These are phyloP conservation scores for Coemansia sp. DNA, from an alignment of 371 early-diverging fungal genomes.

Conservation along the genomic window DNA sequence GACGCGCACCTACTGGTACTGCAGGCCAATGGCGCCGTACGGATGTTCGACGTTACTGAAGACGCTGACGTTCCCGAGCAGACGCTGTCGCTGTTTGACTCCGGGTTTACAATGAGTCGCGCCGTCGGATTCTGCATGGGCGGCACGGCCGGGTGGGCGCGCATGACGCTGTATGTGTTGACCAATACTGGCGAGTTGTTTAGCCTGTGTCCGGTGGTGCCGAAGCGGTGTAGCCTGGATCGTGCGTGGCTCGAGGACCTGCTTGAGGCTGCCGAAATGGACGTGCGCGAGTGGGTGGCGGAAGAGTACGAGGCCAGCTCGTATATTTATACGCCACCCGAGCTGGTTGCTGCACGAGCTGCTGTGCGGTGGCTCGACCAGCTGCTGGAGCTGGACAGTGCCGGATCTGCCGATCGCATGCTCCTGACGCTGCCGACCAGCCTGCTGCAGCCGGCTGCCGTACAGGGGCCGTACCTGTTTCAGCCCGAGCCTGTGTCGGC, in stretches of 20 bases:
- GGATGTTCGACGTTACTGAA: constrained; percentile 44
- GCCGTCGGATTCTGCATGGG: constrained; percentile 46
- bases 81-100: constrained; percentile 30
- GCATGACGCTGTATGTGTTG: constrained; percentile 42
- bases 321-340: constrained; percentile 40
- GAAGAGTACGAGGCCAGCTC: constrained; percentile 44
- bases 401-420: constrained; percentile 13
- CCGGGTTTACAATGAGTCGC: constrained; percentile 31
- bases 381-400: constrained; percentile 17
- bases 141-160: constrained; percentile 48
- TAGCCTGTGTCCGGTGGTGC: constrained; percentile 48
- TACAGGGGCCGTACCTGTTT: constrained; percentile 49
- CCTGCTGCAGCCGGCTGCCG: constrained; percentile 19
- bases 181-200: constrained; percentile 44
- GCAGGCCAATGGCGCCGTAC: constrained; percentile 34
- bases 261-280: constrained; percentile 41
- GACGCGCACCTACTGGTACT: constrained; percentile 47
- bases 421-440: constrained; percentile 26
- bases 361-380: constrained; percentile 29
- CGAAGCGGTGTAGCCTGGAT: constrained; percentile 41
- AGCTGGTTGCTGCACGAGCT: constrained; percentile 44
- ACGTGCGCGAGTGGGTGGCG: constrained; percentile 50
- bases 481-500: constrained; percentile 42
- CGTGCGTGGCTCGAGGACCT: constrained; percentile 38
- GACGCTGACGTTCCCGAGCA: constrained; percentile 43